Conservation (phyloP, 75 land plant species). For the Cupressus sempervirens region DNA sequence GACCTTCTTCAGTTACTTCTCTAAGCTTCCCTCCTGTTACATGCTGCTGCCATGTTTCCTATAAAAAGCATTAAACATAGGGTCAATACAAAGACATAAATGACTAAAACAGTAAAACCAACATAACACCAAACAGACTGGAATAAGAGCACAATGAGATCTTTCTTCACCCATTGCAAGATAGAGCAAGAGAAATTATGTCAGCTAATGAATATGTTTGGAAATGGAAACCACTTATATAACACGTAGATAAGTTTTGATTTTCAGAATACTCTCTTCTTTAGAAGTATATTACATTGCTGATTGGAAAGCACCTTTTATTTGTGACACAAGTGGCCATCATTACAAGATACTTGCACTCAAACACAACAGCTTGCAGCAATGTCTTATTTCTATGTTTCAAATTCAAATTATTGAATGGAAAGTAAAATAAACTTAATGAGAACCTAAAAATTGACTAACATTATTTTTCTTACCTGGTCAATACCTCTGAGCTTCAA, state of each 20-base stretch:
- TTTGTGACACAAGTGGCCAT: neutral
- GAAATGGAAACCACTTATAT: neutral
- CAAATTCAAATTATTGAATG: neutral
- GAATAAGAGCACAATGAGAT: neutral
- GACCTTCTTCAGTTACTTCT: conserved; percentile 91
- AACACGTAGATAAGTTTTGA: neutral
- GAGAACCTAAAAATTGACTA: neutral
- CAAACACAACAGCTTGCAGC: neutral
- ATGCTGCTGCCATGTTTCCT: conserved; percentile 92
- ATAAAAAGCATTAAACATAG: conserved; percentile 7
- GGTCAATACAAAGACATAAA: neutral
- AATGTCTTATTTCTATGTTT: neutral
- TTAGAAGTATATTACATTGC: neutral
- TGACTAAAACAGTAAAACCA: neutral
- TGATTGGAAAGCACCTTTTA: neutral
- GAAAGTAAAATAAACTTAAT: neutral
- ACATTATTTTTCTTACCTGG: conserved; percentile 39
- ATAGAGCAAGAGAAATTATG: neutral
- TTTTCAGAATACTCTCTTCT: neutral
- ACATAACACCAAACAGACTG: neutral
- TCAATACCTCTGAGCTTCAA: conserved; percentile 87
- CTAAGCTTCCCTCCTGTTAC: conserved; percentile 92
- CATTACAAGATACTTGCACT: neutral
- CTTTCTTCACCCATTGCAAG: neutral
- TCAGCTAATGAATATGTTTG: neutral